phyloP scores from a whole-genome alignment of 257 asterid genomes.

The Verbascum thapsus region DNA sequence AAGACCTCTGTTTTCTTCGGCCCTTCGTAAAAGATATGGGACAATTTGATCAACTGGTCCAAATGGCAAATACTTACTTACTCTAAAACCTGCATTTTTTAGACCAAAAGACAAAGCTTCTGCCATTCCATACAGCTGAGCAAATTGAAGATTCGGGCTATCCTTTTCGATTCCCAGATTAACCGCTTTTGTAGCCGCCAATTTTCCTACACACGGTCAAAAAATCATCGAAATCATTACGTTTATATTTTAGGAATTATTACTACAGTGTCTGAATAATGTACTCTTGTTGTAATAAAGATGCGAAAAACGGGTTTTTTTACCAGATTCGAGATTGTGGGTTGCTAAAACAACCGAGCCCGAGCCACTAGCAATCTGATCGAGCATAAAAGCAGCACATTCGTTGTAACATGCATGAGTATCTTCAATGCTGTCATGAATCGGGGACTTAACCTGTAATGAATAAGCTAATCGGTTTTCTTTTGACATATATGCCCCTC shows the following conservation, averaged over 20 bases:
- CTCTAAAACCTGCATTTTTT: slow-evolving; percentile 70
- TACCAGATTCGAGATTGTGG: slow-evolving; percentile 83
- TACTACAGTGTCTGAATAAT: no score
- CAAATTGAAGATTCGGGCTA: slow-evolving; percentile 59
- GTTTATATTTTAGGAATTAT: no score
- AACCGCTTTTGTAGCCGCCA: slow-evolving; percentile 65
- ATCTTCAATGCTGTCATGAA: slow-evolving; percentile 49
- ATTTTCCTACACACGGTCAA: slow-evolving; percentile 44
- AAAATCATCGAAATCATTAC: not conserved
- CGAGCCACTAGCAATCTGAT: slow-evolving; percentile 56
- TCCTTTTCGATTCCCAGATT: slow-evolving; percentile 55
- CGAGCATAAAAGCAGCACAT: slow-evolving; percentile 66
- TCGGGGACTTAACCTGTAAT: slow-evolving; percentile 53
- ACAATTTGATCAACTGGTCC: slow-evolving; percentile 88
- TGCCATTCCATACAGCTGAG: slow-evolving; percentile 93
- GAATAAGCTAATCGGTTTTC: slow-evolving; percentile 51
- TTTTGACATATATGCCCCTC: slow-evolving; percentile 79
- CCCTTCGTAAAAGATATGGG: slow-evolving; percentile 86
- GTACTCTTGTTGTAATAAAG: no score
- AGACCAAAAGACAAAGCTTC: slow-evolving; percentile 69
- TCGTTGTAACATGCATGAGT: slow-evolving; percentile 65
- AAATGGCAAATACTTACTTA: slow-evolving; percentile 81
- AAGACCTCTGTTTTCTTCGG: slow-evolving; percentile 89
- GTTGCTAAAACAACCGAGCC: slow-evolving; percentile 83
- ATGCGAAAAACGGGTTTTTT: no score